Base-by-base conservation (phyloP, 1,284 basidiomycete species). In the Meripilus lineatus region DNA sequence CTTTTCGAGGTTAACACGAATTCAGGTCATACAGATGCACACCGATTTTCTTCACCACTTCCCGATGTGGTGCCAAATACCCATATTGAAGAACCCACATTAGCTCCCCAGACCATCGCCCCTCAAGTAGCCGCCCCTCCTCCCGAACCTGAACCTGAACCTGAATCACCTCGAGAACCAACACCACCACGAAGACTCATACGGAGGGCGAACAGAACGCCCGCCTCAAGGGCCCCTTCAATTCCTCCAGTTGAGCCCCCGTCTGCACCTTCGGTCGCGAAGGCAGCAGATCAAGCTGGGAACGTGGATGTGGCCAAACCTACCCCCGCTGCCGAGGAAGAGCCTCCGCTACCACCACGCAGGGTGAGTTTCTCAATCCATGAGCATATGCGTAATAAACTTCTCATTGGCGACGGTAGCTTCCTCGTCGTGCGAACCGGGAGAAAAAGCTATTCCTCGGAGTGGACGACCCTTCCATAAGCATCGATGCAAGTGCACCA, bases 61-160 rank as follows among this genome's bases (percentile, higher is more conserved):
- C 63, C 63, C 3, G 62, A 65, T 21, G 50, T 62, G 1, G 54
- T 65, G 0, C 58, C 58, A 0, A 65, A 66, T 39, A 62, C 66
- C 0, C 47, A 59, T 30, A 51, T 57, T n/a, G 57, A 60, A 1
- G 64, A 64, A 40, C 61, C 62, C 1, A 58, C 57, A 1, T 46
- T 58, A 3, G 53, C 59, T 8, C 54, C 55, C 10, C 24, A 44
- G 15, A 17, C 23, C 8, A 18, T 38, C 2, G 25, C 36, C 2
- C 14, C 28, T n/a, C 41, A 33, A 20, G 38, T 38, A 3, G 40
- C 25, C 28, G n/a, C 44, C 34, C 24, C 35, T 26, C 17, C 38
- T 14, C 24, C 45, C 13, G 7, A 26, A 13, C 20, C 36, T 28
- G 30, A 32, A 14, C 14, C 35, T 2, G 42, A 34, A 14, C 25